Evolutionary conservation across 352 stramenopile genomes (phyloP).

Genomic region (Globisporangium rhizosaccharum): DNA sequence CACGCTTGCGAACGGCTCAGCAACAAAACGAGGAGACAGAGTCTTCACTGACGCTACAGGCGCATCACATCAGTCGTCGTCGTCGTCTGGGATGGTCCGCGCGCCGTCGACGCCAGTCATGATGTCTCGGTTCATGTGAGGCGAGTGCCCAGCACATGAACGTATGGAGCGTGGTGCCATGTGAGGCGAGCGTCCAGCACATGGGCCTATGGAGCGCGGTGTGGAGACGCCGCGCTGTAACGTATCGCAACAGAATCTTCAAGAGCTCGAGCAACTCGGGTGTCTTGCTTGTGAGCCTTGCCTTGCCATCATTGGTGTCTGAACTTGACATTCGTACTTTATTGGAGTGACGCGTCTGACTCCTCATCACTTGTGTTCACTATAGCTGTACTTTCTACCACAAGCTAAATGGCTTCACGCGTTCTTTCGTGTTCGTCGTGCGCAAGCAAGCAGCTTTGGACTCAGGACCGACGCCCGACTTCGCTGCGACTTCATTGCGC

Average conservation of each 20-base stretch:
- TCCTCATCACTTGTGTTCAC: neutral
- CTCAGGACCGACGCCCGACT: neutral
- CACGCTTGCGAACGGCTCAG: neutral
- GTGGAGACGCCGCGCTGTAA: too few species aligned
- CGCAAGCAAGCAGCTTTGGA: neutral
- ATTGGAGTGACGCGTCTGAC: neutral
- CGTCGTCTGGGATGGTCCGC: neutral
- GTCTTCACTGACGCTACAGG: neutral
- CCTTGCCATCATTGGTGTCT: too few species aligned
- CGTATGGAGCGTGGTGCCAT: too few species aligned
- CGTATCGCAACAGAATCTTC: too few species aligned
- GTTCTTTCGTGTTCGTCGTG: neutral
- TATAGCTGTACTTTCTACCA: neutral
- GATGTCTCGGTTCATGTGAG: neutral
- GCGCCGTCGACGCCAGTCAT: neutral
- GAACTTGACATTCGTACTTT: neutral
- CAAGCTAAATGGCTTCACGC: neutral
- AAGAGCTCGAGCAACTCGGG: too few species aligned
- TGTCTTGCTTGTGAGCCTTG: too few species aligned
- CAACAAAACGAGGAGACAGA: too few species aligned
- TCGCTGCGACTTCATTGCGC: too few species aligned
- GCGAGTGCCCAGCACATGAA: too few species aligned
- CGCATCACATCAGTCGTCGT: neutral
- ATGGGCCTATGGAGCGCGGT: too few species aligned
- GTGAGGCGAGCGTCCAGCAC: too few species aligned